Evolutionary conservation across 331 rosid species (phyloP).

Genomic region (Stylosanthes scabra): DNA sequence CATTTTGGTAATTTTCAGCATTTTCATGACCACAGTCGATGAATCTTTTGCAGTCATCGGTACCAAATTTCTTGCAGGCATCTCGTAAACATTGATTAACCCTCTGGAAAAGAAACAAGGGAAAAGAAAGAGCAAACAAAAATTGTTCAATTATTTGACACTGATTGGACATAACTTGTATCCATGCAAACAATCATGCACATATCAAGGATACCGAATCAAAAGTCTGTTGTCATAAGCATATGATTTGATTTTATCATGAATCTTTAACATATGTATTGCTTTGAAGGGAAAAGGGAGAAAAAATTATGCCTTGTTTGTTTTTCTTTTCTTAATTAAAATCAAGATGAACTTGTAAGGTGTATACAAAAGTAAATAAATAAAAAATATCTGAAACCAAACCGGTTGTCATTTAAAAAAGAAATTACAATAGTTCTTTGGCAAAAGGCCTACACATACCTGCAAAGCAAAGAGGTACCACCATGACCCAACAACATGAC

Average conservation of each 20-base stretch:
- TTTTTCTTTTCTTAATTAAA: background rate
- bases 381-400: background rate
- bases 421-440: background rate
- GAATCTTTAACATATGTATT: background rate
- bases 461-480: slow-evolving; percentile 92
- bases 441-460: slow-evolving; percentile 51
- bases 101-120: slow-evolving; percentile 55
- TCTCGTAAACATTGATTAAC: slow-evolving; percentile 78
- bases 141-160: background rate
- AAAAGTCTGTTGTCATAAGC: background rate
- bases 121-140: background rate
- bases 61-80: slow-evolving; percentile 38
- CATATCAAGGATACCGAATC: background rate
- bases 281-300: background rate
- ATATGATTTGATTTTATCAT: background rate
- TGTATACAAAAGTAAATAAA: background rate
- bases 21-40: slow-evolving; percentile 78
- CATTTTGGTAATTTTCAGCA: background rate
- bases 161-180: background rate
- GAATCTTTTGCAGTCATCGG: slow-evolving; percentile 16
- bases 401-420: background rate
- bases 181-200: background rate
- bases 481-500: slow-evolving; percentile 79
- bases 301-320: background rate
- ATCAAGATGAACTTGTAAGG: background rate